Conservation (phyloP, 1,284 basidiomycete genomes). For the Leccinum pachyderme region DNA sequence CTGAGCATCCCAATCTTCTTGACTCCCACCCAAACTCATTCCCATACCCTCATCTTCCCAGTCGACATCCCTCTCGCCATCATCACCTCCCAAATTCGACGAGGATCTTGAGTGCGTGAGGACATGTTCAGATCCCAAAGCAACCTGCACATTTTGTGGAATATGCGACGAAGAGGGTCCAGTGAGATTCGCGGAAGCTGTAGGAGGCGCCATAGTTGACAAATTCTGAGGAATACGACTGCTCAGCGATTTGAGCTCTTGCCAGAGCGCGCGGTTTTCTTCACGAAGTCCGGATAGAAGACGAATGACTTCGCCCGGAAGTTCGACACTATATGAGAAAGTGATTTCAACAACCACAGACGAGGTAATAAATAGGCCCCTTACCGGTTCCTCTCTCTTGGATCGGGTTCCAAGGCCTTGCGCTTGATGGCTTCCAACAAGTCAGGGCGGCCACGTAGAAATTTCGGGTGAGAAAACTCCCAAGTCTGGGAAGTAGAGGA, state of each 20-base stretch:
- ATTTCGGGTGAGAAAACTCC: conserved; percentile 89
- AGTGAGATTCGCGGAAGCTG: conserved; percentile 9
- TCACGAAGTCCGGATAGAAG: conserved; percentile 67
- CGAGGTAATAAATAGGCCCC: background rate
- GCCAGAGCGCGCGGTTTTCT: conserved; percentile 51
- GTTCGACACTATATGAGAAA: conserved; percentile 53
- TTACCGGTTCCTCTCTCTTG: conserved; percentile 36
- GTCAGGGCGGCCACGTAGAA: conserved; percentile 77
- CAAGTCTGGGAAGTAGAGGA: conserved; percentile 79
- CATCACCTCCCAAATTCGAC: conserved; percentile 28
- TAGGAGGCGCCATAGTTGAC: conserved; percentile 1
- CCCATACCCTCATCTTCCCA: conserved; percentile 31
- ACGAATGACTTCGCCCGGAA: conserved; percentile 74
- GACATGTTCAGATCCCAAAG: conserved; percentile 16
- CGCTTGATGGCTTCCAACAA: conserved; percentile 84
- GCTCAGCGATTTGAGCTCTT: conserved; percentile 42
- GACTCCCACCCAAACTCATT: conserved; percentile 16
- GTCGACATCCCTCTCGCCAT: conserved; percentile 27
- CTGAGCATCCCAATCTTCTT: conserved; percentile 26
- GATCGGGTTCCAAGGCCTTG: conserved; percentile 77
- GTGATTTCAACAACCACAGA: conserved; percentile 14
- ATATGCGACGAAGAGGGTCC: conserved; percentile 6
- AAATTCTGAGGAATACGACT: conserved; percentile 27
- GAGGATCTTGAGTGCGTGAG: conserved; percentile 28
- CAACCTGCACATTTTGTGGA: conserved; percentile 5